phyloP scores from a whole-genome alignment of 768 basidiomycete species.

The Antrodiella citrinella region DNA sequence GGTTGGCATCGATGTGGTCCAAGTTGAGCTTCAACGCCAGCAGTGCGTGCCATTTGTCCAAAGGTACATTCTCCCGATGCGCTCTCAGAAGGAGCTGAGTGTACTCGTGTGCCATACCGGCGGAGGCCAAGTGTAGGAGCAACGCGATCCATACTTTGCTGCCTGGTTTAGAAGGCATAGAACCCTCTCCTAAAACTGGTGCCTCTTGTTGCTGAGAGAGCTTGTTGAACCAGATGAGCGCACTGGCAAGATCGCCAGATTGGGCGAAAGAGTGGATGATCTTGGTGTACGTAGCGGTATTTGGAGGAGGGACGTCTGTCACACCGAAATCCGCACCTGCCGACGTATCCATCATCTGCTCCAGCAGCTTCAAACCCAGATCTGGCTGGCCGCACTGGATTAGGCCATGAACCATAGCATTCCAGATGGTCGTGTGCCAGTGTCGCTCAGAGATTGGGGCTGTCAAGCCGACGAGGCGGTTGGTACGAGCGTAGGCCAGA shows the following conservation, averaged over 20 bases:
- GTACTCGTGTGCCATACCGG: conserved; percentile 38
- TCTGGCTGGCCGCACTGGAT: conserved; percentile 57
- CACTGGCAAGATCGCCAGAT: conserved; percentile 51
- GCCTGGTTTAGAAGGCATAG: conserved; percentile 43
- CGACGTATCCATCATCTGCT: conserved; percentile 56
- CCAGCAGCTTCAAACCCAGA: conserved; percentile 56
- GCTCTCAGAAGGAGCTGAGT: background rate
- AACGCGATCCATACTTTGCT: conserved; percentile 48
- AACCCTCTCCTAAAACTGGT: conserved; percentile 27
- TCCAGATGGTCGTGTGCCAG: conserved; percentile 48
- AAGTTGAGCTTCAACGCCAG: background rate
- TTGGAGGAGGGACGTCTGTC: conserved; percentile 45
- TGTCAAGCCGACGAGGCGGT: conserved; percentile 27
- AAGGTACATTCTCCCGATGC: background rate
- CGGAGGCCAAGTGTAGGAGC: conserved; percentile 44
- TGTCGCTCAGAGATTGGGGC: background rate
- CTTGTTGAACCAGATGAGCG: conserved; percentile 64
- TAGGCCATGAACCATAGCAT: conserved; percentile 69
- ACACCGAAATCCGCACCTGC: conserved; percentile 24
- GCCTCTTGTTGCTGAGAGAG: conserved; percentile 38
- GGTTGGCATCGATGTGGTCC: background rate
- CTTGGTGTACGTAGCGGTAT: conserved; percentile 52
- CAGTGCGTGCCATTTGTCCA: background rate
- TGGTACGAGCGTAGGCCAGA: conserved; percentile 47
- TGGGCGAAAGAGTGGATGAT: conserved; percentile 62